Evolutionary conservation across 2,329 filamentous ascomycete species (phyloP), one percentile per base, ranked within the genome.

Genomic region (Metarhizium rileyi): DNA sequence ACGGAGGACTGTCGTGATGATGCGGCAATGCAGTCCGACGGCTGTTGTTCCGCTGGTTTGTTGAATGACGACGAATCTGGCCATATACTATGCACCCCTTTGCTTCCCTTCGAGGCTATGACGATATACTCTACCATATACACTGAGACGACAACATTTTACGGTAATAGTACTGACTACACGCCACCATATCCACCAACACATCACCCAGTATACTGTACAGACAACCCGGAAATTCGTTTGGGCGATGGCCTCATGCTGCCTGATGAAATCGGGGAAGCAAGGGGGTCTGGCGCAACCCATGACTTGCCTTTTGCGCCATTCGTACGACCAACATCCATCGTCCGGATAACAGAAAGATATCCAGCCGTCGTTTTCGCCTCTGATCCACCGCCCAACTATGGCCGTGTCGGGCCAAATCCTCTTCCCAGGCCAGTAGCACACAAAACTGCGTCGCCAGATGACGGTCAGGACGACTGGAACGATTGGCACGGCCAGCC

Each of bases 271-370:
- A n/a, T n/a, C n/a, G n/a, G n/a, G n/a, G n/a, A n/a, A n/a, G n/a
- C n/a, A n/a, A n/a, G n/a, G n/a, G n/a, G n/a, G n/a, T n/a, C n/a
- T n/a, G n/a, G n/a, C n/a, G n/a, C n/a, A n/a, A n/a, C n/a, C n/a
- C n/a, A n/a, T n/a, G n/a, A n/a, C n/a, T n/a, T n/a, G 23, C 16
- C 20, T 16, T n/a, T n/a, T 6, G n/a, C 4, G 18, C 48, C 42
- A 18, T 16, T 25, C 16, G 4, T 14, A n/a, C 40, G 44, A 16
- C 41, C 33, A 8, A 26, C 2, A 5, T 55, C 74, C 44, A 74
- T 70, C 3, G 71, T 76, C 44, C 58, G 74, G 46, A 77, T 74
- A 2, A 77, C 75, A 3, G 75, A 77, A 57, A 78, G 77, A 58
- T 78, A 78, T 49, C 76, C 76, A 0, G 68, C 71, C 8, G 72